Percentiles rank a stretch among this genome's conserved stretches.
phyloP scores from a whole-genome alignment of 2,329 filamentous ascomycete species.

The Zymoseptoria passerinii region DNA sequence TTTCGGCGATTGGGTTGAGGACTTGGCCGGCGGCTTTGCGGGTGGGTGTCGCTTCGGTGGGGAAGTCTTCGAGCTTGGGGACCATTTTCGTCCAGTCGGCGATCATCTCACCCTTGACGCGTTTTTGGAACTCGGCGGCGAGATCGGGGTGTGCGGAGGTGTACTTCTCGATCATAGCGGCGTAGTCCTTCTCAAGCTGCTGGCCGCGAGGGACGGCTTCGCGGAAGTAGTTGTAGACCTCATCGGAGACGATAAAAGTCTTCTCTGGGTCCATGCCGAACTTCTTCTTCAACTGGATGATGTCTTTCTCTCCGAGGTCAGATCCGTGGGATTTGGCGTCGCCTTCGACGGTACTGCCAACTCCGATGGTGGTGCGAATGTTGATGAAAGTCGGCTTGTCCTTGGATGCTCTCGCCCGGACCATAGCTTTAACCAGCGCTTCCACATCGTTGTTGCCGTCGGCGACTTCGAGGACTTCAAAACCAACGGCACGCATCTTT shows the following conservation, averaged over 20 bases:
- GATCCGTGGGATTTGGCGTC: conserved; percentile 51
- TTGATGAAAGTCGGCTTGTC: conserved; percentile 50
- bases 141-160: conserved; percentile 42
- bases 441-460: conserved; percentile 47
- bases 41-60: conserved; percentile 41
- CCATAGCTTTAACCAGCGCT: conserved; percentile 41
- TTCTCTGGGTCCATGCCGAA: conserved; percentile 43
- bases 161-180: conserved; percentile 38
- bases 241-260: conserved; percentile 33
- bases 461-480: conserved; percentile 47
- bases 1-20: conserved; percentile 30
- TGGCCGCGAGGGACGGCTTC: conserved; percentile 42
- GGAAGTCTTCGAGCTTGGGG: conserved; percentile 39
- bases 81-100: conserved; percentile 44
- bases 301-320: conserved; percentile 47
- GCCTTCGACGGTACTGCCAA: conserved; percentile 43
- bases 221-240: conserved; percentile 46
- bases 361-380: conserved; percentile 48
- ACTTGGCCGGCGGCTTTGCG: conserved; percentile 43
- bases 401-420: conserved; percentile 27
- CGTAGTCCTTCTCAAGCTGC: conserved; percentile 42
- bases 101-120: conserved; percentile 42
- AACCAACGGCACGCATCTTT: conserved; percentile 50
- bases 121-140: conserved; percentile 40
- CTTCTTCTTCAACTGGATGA: conserved; percentile 47